Percentiles rank a stretch among this genome's conserved stretches.
phyloP scores from a whole-genome alignment of 371 early-diverging fungal species.

The Catenaria anguillulae region DNA sequence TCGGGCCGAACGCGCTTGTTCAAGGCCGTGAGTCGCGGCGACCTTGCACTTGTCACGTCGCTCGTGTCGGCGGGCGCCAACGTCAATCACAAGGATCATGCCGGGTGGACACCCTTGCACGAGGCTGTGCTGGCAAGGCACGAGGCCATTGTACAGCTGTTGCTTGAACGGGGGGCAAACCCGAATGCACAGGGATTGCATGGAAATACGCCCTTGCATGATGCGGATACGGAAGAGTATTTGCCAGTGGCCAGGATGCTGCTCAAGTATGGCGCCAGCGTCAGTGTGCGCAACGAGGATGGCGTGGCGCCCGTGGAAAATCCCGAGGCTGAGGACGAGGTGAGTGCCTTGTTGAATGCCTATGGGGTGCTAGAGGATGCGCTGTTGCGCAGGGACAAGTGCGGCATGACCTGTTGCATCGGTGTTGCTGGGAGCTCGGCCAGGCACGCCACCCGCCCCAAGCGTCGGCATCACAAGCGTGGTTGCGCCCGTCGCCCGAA shows the following conservation, averaged over 20 bases:
- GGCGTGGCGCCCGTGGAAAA: neutral
- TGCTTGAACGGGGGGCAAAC: conserved; percentile 5
- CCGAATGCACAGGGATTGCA: conserved; percentile 5
- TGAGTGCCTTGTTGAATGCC: neutral
- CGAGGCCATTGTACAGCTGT: neutral
- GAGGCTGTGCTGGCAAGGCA: conserved; percentile 1
- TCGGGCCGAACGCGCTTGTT: conserved; percentile 6
- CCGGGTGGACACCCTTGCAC: conserved; percentile 6
- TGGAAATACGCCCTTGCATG: conserved; percentile 4
- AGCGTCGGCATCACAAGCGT: too few species aligned
- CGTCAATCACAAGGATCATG: conserved; percentile 6
- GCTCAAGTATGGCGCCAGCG: conserved; percentile 3
- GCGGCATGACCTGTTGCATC: neutral
- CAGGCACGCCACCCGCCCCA: neutral
- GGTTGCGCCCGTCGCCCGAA: neutral
- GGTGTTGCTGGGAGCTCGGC: neutral
- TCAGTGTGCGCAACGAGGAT: neutral
- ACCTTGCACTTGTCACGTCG: neutral
- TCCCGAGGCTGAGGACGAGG: neutral
- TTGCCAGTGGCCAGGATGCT: neutral
- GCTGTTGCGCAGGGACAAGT: neutral
- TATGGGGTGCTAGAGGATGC: conserved; percentile 2
- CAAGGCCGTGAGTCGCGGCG: neutral
- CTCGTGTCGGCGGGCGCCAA: neutral
- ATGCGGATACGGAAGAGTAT: neutral